A percentile compares a stretch with the other conserved stretches of the same genome.
Evolutionary conservation across 148 eudicot genomes (phyloP).

Genomic region (Amaranthus hypochondriacus): DNA sequence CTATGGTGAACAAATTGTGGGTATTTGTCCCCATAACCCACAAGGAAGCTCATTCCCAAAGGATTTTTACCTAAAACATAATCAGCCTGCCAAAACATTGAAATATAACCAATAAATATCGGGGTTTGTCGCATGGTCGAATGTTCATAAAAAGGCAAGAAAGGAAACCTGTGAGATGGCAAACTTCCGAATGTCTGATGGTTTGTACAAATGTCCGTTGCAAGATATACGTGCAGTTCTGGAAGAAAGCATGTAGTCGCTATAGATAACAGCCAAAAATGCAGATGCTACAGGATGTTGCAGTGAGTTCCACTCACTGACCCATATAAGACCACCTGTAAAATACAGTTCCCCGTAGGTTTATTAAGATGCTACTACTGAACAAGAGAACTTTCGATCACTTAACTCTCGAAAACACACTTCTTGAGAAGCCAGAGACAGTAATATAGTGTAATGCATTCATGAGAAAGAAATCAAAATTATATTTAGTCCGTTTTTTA

Average conservation of each 20-base stretch:
- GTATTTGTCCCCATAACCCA: slow-evolving; percentile 79
- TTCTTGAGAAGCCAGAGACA: too few species aligned
- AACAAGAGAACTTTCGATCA: neutral
- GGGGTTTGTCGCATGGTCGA: neutral
- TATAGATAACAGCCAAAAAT: slow-evolving; percentile 74
- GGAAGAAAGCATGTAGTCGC: slow-evolving; percentile 87
- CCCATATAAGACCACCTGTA: slow-evolving; percentile 89
- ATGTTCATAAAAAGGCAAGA: neutral
- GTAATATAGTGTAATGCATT: too few species aligned
- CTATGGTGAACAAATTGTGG: slow-evolving; percentile 82
- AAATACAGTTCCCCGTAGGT: slow-evolving; percentile 3
- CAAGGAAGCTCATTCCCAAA: slow-evolving; percentile 72
- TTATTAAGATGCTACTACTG: neutral
- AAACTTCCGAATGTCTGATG: slow-evolving; percentile 70
- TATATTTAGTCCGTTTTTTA: too few species aligned
- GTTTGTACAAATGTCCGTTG: slow-evolving; percentile 40
- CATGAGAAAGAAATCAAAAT: too few species aligned
- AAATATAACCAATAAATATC: neutral
- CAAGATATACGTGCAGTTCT: slow-evolving; percentile 54
- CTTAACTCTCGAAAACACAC: too few species aligned
- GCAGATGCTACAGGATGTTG: slow-evolving; percentile 90
- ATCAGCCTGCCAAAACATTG: slow-evolving; percentile 45
- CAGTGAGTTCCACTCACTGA: slow-evolving; percentile 78
- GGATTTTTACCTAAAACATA: slow-evolving; percentile 85
- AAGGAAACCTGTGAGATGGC: slow-evolving; percentile 70